Evolutionary conservation across 164 flowering plant species (phyloP).

Genomic region (Liquidambar formosana): DNA sequence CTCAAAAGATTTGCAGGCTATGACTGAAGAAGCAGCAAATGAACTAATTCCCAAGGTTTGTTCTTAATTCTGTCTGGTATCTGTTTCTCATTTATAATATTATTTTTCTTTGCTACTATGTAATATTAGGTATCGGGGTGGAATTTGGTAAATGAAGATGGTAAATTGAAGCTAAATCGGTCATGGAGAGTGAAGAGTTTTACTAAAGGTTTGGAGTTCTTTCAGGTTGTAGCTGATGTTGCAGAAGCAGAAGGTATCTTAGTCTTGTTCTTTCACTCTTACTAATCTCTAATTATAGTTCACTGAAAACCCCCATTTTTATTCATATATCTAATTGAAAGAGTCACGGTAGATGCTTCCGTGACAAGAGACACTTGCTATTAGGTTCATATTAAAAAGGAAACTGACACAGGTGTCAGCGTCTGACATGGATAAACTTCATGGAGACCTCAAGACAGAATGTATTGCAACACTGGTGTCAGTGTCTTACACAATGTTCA

Average conservation of each 20-base stretch:
- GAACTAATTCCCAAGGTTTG: constrained; percentile 56
- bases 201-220: constrained; percentile 80
- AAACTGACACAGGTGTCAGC: too few relatives aligned
- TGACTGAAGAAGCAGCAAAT: constrained; percentile 75
- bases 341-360: neutral
- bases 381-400: neutral
- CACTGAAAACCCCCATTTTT: neutral
- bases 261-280: neutral
- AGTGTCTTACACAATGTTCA: too few relatives aligned
- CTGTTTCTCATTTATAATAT: neutral
- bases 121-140: constrained; percentile 73
- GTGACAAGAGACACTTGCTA: neutral
- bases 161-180: constrained; percentile 55
- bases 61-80: neutral
- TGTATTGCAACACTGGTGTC: too few relatives aligned
- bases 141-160: constrained; percentile 70
- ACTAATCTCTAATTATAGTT: neutral
- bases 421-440: too few relatives aligned
- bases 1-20: constrained; percentile 67
- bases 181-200: constrained; percentile 91
- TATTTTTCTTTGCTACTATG: neutral
- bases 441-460: too few relatives aligned
- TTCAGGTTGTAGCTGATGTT: constrained; percentile 73
- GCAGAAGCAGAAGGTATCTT: constrained; percentile 92
- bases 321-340: neutral